These are phyloP conservation scores for Wickerhamomyces bovis DNA, from an alignment of 805 yeast genomes.

Conservation along the genomic window DNA sequence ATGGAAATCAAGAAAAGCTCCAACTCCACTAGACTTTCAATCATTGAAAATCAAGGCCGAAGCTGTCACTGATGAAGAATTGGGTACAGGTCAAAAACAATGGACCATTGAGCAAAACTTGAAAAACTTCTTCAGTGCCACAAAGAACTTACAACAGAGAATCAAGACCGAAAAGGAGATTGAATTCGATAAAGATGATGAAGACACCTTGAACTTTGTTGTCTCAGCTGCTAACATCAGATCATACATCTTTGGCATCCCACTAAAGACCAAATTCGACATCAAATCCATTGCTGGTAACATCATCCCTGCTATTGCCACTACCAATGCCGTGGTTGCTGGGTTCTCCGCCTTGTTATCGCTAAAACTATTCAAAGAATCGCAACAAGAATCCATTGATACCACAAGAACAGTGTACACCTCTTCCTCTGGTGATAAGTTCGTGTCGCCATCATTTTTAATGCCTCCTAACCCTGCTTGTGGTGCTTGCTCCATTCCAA, in stretches of 20 bases:
- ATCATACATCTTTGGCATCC: conserved; percentile 64
- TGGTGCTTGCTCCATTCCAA: conserved; percentile 52
- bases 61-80: conserved; percentile 13
- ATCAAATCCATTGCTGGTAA: conserved; percentile 95
- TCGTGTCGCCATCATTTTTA: conserved; percentile 58
- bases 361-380: conserved; percentile 41
- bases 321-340: conserved; percentile 92
- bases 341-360: conserved; percentile 81
- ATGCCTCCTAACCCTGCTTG: conserved; percentile 66
- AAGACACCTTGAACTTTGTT: conserved; percentile 84
- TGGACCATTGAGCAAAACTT: conserved; percentile 67
- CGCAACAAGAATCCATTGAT: conserved; percentile 24
- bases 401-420: conserved; percentile 46
- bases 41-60: conserved; percentile 14
- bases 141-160: conserved; percentile 46
- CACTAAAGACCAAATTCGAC: conserved; percentile 71
- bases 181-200: conserved; percentile 91
- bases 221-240: conserved; percentile 79
- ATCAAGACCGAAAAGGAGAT: conserved; percentile 32
- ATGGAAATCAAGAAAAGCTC: conserved; percentile 70
- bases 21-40: conserved; percentile 49
- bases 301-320: conserved; percentile 97
- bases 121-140: conserved; percentile 46
- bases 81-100: conserved; percentile 30
- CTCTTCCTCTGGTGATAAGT: conserved; percentile 49